Evolutionary conservation across 305 asterid species (phyloP).

Genomic region (Fraxinus xanthoxyloides): DNA sequence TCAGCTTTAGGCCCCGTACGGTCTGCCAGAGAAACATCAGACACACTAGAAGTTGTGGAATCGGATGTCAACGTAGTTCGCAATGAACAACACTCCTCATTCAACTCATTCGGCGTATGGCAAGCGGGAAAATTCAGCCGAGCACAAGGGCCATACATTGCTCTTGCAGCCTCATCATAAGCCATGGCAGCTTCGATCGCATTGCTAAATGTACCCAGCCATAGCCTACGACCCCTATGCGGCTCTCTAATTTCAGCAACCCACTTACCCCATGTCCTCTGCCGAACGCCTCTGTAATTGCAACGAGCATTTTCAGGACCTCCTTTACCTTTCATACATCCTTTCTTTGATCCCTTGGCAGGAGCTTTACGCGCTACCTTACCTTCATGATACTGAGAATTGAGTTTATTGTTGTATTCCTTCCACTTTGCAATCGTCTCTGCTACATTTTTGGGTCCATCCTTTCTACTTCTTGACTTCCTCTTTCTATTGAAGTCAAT

Average conservation of each 20-base stretch:
- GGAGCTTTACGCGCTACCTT: conserved; percentile 54
- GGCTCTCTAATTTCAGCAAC: conserved; percentile 93
- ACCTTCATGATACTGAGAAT: conserved; percentile 26
- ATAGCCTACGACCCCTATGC: conserved; percentile 62
- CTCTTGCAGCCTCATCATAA: conserved; percentile 77
- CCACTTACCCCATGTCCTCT: conserved; percentile 98
- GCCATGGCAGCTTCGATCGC: conserved; percentile 73
- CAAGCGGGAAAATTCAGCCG: conserved; percentile 61
- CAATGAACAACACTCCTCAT: conserved; percentile 14
- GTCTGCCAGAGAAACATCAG: conserved; percentile 35
- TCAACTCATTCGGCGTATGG: conserved; percentile 10
- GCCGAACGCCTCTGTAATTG: conserved; percentile 83
- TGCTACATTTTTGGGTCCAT: conserved; percentile 39
- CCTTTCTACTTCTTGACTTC: conserved; percentile 51
- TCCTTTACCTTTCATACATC: conserved; percentile 93
- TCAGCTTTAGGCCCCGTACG: background rate
- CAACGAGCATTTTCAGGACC: conserved; percentile 70
- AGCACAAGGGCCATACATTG: conserved; percentile 67
- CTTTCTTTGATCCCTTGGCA: conserved; percentile 90
- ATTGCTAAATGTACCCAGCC: conserved; percentile 75
- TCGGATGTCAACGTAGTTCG: conserved; percentile 33
- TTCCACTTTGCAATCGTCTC: conserved; percentile 80
- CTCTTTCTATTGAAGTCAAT: conserved; percentile 39
- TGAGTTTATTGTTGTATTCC: conserved; percentile 54
- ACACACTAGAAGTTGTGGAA: conserved; percentile 36